These are phyloP conservation scores for Nitzschia putrida DNA, from an alignment of 108 stramenopile genomes.

Conservation along the genomic window DNA sequence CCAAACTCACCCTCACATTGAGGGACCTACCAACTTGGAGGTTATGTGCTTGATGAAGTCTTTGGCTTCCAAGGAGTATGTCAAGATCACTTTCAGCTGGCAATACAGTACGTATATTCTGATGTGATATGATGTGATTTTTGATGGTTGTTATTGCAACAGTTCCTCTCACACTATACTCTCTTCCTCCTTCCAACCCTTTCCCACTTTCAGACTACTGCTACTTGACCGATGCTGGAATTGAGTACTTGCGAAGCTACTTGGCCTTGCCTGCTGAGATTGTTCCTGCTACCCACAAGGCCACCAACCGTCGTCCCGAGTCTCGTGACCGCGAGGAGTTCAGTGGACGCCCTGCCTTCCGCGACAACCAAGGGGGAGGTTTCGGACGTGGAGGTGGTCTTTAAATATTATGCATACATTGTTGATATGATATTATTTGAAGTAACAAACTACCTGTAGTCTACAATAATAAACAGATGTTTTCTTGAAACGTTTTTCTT, in stretches of 20 bases:
- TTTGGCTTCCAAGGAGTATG: slow-evolving; percentile 80
- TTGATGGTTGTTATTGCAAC: neutral
- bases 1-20: slow-evolving; percentile 88
- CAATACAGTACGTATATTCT: slow-evolving; percentile 63
- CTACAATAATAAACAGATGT: too few relatives aligned
- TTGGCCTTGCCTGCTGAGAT: slow-evolving; percentile 93
- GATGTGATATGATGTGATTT: neutral
- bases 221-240: slow-evolving; percentile 95
- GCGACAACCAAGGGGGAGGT: slow-evolving; percentile 71
- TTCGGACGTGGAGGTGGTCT: slow-evolving; percentile 89
- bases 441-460: too few relatives aligned
- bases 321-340: slow-evolving; percentile 85
- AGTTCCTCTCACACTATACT: neutral
- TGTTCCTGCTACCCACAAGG: slow-evolving; percentile 95
- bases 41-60: slow-evolving; percentile 96
- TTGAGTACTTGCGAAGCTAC: slow-evolving; percentile 94
- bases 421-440: too few relatives aligned
- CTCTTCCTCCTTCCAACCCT: neutral
- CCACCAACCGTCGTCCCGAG: slow-evolving; percentile 87
- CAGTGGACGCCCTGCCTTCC: slow-evolving; percentile 76
- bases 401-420: too few relatives aligned
- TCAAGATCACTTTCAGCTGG: slow-evolving; percentile 95
- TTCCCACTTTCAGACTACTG: slow-evolving; percentile 64
- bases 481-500: too few relatives aligned
- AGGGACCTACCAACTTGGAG: slow-evolving; percentile 90